Evolutionary conservation across 1,139 yeast genomes (phyloP).

Genomic region (Kodamaea derodonti): DNA sequence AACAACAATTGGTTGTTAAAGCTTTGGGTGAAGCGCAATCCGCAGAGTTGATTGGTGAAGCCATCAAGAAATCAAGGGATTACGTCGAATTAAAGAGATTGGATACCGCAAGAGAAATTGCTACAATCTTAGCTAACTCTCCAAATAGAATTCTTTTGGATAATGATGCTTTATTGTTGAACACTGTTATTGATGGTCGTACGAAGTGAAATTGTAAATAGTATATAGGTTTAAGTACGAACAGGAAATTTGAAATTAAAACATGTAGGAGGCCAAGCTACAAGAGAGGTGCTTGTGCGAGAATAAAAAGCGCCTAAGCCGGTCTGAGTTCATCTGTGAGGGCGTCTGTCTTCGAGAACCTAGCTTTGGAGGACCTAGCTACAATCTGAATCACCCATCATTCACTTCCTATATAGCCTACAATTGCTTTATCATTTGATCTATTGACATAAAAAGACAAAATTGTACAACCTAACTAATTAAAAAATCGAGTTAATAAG

Average conservation of each 20-base stretch:
- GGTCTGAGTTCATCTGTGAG: no score
- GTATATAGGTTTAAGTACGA: slow-evolving; percentile 74
- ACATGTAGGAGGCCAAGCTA: no score
- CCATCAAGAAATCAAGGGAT: slow-evolving; percentile 91
- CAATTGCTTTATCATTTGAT: no score
- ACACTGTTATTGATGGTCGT: slow-evolving; percentile 73
- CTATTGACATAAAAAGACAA: no score
- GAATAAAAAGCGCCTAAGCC: no score
- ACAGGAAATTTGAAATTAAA: slow-evolving; percentile 84
- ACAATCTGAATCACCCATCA: no score
- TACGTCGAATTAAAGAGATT: slow-evolving; percentile 94
- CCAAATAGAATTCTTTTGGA: slow-evolving; percentile 91
- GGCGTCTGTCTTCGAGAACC: no score
- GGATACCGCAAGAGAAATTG: slow-evolving; percentile 96
- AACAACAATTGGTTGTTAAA: slow-evolving; percentile 91
- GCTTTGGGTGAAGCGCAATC: slow-evolving; percentile 99
- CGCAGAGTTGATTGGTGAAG: slow-evolving; percentile 98
- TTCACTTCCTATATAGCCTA: no score
- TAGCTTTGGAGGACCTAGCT: no score
- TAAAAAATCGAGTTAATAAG: slow-evolving; percentile 80
- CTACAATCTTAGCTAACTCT: slow-evolving; percentile 74
- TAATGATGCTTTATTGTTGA: slow-evolving; percentile 85
- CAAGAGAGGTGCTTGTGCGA: no score
- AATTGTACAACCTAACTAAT: no score
- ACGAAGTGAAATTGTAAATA: slow-evolving; percentile 11